Conservation (phyloP, 2,329 filamentous ascomycete species). For the Lecanicillium sp. region DNA sequence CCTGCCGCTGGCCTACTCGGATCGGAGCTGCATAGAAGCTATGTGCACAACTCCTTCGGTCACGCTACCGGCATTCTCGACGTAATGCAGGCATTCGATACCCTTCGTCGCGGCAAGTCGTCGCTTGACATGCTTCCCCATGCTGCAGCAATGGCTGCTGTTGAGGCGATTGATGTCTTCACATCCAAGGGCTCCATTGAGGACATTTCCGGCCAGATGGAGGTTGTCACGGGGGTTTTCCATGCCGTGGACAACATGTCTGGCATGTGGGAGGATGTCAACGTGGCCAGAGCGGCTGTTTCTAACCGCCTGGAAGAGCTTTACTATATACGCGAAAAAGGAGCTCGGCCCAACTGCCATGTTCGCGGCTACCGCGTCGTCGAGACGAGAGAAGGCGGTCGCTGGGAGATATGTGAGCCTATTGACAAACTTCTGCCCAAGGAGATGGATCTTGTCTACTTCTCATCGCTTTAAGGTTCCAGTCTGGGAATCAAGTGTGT, state of each 20-base stretch:
- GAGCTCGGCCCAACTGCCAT: slow-evolving; percentile 22
- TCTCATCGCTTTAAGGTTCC: slow-evolving; percentile 17
- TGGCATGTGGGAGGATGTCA: slow-evolving; percentile 54
- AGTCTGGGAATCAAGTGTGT: no score
- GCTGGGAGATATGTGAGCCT: slow-evolving; percentile 32
- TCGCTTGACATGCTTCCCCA: slow-evolving; percentile 46
- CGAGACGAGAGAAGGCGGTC: slow-evolving; percentile 23
- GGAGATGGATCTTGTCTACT: slow-evolving; percentile 34
- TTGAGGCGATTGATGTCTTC: slow-evolving; percentile 61
- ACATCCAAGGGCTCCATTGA: slow-evolving; percentile 51
- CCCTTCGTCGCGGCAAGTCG: slow-evolving; percentile 27
- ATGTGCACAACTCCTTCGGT: slow-evolving; percentile 42
- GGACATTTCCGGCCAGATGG: slow-evolving; percentile 45
- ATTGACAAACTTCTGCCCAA: slow-evolving; percentile 31
- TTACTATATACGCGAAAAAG: slow-evolving; percentile 28
- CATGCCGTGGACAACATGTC: slow-evolving; percentile 50
- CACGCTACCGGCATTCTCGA: slow-evolving; percentile 49
- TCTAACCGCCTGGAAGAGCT: slow-evolving; percentile 31
- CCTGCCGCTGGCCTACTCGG: slow-evolving; percentile 34
- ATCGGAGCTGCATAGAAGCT: slow-evolving; percentile 34
- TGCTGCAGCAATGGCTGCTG: slow-evolving; percentile 55
- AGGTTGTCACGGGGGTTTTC: slow-evolving; percentile 47
- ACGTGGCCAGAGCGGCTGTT: slow-evolving; percentile 44
- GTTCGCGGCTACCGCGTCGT: slow-evolving; percentile 27
- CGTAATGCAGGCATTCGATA: slow-evolving; percentile 37